phyloP scores from a whole-genome alignment of 257 asterid genomes.

The Plantago ovata region DNA sequence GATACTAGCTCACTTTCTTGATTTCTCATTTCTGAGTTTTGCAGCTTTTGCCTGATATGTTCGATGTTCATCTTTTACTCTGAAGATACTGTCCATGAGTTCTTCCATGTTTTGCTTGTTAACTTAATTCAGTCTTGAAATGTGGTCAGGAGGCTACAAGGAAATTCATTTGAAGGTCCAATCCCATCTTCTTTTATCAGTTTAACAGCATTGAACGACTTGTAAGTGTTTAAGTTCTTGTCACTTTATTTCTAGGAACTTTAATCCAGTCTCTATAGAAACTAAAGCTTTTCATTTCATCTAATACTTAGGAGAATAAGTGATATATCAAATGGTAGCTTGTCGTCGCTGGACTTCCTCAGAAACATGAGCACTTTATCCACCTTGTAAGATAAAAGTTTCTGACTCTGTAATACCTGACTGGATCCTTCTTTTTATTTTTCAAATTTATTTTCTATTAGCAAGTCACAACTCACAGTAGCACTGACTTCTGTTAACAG shows the following conservation, averaged over 20 bases:
- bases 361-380: slow-evolving; percentile 40
- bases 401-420: slow-evolving; percentile 1
- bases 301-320: slow-evolving; percentile 61
- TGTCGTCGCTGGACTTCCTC: slow-evolving; percentile 64
- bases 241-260: slow-evolving; percentile 1
- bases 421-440: too few species aligned
- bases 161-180: slow-evolving; percentile 73
- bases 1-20: too few species aligned
- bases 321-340: slow-evolving; percentile 65
- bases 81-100: slow-evolving; percentile 10
- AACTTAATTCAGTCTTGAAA: neutral
- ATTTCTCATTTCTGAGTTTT: neutral
- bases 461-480: too few species aligned
- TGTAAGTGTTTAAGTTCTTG: slow-evolving; percentile 46
- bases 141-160: slow-evolving; percentile 62
- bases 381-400: slow-evolving; percentile 46
- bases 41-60: neutral
- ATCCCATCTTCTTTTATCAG: slow-evolving; percentile 65
- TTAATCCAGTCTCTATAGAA: neutral
- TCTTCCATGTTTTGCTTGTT: neutral
- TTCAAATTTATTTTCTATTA: too few species aligned
- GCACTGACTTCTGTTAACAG: slow-evolving; percentile 30
- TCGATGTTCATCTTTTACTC: neutral
- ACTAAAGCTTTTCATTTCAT: neutral
- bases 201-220: slow-evolving; percentile 50